Percentiles rank a stretch among this genome's conserved stretches.
Evolutionary conservation across 257 asterid species (phyloP).

Genomic region (Nicotiana tabacum): DNA sequence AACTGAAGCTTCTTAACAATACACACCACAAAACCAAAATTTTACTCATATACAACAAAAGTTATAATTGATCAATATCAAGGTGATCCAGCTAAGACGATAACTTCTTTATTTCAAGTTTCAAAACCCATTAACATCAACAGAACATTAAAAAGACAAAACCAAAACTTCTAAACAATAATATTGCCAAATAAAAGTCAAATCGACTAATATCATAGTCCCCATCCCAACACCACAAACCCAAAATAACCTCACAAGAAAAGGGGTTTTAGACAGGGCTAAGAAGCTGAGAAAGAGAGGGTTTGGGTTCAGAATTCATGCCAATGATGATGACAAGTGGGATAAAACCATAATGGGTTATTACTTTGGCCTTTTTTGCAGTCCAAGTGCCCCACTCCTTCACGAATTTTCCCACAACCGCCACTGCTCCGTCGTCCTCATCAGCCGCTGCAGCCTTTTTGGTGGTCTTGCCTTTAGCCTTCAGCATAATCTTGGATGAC

Average conservation of each 20-base stretch:
- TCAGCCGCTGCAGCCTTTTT: slow-evolving; percentile 48
- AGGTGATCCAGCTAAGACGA: not conserved
- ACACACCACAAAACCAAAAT: too few species aligned
- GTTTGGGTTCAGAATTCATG: slow-evolving; percentile 84
- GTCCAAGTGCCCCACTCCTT: slow-evolving; percentile 91
- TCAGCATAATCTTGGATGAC: slow-evolving; percentile 64
- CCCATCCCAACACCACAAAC: not conserved
- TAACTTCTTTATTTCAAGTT: not conserved
- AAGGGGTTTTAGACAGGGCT: slow-evolving; percentile 53
- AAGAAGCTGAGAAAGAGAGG: slow-evolving; percentile 77
- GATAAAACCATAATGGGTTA: slow-evolving; percentile 87
- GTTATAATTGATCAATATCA: not conserved
- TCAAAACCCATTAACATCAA: not conserved
- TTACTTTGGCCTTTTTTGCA: slow-evolving; percentile 76
- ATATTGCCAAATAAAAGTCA: not conserved
- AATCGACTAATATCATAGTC: not conserved
- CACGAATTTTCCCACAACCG: slow-evolving; percentile 49
- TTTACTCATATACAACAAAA: not conserved
- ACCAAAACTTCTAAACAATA: too few species aligned
- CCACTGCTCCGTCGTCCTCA: slow-evolving; percentile 44
- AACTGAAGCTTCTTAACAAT: too few species aligned
- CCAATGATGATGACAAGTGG: slow-evolving; percentile 79
- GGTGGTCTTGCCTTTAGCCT: slow-evolving; percentile 54
- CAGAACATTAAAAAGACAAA: not conserved
- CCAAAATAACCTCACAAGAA: not conserved